A percentile compares a stretch with the other conserved stretches of the same genome.
Evolutionary conservation across 352 stramenopile genomes (phyloP).

Genomic region (Phytopythium montanum): DNA sequence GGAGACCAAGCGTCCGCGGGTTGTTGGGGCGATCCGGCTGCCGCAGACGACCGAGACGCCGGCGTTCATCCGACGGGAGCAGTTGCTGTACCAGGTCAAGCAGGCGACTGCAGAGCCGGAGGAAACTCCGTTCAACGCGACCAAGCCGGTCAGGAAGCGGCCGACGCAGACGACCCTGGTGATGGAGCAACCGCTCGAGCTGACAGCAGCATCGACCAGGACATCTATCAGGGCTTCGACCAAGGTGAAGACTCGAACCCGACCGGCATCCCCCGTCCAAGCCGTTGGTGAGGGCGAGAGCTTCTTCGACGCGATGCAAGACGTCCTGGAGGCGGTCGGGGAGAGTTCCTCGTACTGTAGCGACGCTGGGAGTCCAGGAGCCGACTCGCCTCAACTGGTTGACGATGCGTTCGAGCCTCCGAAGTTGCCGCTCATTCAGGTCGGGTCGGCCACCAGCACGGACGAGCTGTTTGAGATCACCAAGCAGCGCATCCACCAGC

Average conservation of each 20-base stretch:
- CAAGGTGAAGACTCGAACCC: background rate
- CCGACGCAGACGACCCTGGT: conserved; percentile 1
- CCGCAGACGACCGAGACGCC: conserved; percentile 18
- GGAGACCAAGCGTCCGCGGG: background rate
- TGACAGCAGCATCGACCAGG: background rate
- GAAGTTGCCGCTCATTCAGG: conserved; percentile 29
- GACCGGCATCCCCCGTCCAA: background rate
- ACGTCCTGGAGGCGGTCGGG: conserved; percentile 15
- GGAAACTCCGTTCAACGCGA: conserved; percentile 1
- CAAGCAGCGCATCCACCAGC: conserved; percentile 34
- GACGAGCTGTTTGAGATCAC: conserved; percentile 52
- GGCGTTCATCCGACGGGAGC: conserved; percentile 35
- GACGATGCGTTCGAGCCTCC: background rate
- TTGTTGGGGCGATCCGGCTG: background rate
- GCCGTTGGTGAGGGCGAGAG: conserved; percentile 8
- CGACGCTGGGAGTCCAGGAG: background rate
- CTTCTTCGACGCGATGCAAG: conserved; percentile 20
- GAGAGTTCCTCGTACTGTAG: background rate
- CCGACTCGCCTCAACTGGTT: background rate
- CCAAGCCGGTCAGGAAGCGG: background rate
- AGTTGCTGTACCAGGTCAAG: conserved; percentile 33
- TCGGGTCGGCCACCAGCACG: conserved; percentile 39
- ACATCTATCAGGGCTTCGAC: too few species aligned
- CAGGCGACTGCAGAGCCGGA: background rate
- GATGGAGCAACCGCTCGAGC: background rate